Evolutionary conservation across 2,329 filamentous ascomycete genomes (phyloP).

Genomic region (Paracoccidioides brasiliensis): DNA sequence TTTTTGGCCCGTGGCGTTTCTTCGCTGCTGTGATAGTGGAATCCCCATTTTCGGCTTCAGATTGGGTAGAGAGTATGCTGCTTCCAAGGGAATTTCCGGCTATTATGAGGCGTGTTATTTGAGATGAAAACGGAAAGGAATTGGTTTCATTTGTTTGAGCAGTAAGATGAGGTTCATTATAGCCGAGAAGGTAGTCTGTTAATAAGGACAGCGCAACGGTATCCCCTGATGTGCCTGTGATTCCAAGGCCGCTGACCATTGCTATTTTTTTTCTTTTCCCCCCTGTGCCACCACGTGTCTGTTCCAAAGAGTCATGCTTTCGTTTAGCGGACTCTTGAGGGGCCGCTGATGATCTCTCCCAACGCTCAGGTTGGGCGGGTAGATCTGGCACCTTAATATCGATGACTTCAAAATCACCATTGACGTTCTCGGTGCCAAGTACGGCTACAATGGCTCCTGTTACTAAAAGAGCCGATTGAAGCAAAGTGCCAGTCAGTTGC

Average conservation of each 20-base stretch:
- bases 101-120: slow-evolving; percentile 75
- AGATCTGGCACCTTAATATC: slow-evolving; percentile 83
- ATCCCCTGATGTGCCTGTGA: slow-evolving; percentile 64
- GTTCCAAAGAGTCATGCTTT: slow-evolving; percentile 15
- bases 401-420: slow-evolving; percentile 85
- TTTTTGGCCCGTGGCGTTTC: slow-evolving; percentile 50
- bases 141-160: slow-evolving; percentile 43
- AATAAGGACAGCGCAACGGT: slow-evolving; percentile 64
- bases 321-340: slow-evolving; percentile 21
- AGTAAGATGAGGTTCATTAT: slow-evolving; percentile 39
- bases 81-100: slow-evolving; percentile 72
- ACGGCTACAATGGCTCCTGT: slow-evolving; percentile 92
- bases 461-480: slow-evolving; percentile 60
- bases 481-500: slow-evolving; percentile 56
- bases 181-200: slow-evolving; percentile 76
- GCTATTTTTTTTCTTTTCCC: slow-evolving; percentile 58
- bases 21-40: slow-evolving; percentile 10
- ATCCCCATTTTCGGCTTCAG: slow-evolving; percentile 26
- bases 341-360: slow-evolving; percentile 48
- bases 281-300: slow-evolving; percentile 26
- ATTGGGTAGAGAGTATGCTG: slow-evolving; percentile 18
- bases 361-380: slow-evolving; percentile 66
- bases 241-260: slow-evolving; percentile 75
- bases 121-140: slow-evolving; percentile 29
- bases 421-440: slow-evolving; percentile 81